phyloP scores from a whole-genome alignment of 2,329 filamentous ascomycete species.

The Ophiostoma tasmaniense region DNA sequence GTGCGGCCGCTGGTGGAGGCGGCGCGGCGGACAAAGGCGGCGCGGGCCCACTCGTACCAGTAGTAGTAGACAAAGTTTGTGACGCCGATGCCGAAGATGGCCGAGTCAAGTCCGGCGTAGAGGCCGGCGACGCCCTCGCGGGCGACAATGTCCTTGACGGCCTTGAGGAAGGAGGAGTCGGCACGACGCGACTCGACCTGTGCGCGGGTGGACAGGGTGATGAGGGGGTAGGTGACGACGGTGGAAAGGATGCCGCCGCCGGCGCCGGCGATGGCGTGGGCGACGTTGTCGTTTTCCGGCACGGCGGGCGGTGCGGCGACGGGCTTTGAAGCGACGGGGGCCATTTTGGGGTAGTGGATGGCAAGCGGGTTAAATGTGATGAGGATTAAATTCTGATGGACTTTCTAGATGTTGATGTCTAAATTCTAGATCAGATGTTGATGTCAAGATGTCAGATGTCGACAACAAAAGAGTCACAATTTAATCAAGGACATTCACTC shows the following conservation, averaged over 20 bases:
- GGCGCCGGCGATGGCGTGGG: conserved; percentile 85
- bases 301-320: conserved; percentile 35
- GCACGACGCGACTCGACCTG: conserved; percentile 96
- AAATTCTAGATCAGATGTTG: not conserved
- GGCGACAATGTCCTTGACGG: conserved; percentile 77
- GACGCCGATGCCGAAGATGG: conserved; percentile 92
- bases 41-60: conserved; percentile 97
- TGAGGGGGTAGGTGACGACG: conserved; percentile 94
- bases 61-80: conserved; percentile 99
- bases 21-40: conserved; percentile 75
- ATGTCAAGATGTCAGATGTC: not conserved
- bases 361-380: not conserved
- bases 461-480: not conserved
- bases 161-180: conserved; percentile 73
- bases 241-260: conserved; percentile 93
- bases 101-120: conserved; percentile 87
- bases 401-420: too few species aligned
- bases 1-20: conserved; percentile 47
- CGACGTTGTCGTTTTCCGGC: conserved; percentile 92
- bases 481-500: not conserved
- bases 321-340: conserved; percentile 19
- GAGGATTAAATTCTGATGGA: too few species aligned
- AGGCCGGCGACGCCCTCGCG: conserved; percentile 84
- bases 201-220: conserved; percentile 92
- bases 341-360: conserved; percentile 13